phyloP scores from a whole-genome alignment of 257 asterid genomes.

The Euphrasia confusa region DNA sequence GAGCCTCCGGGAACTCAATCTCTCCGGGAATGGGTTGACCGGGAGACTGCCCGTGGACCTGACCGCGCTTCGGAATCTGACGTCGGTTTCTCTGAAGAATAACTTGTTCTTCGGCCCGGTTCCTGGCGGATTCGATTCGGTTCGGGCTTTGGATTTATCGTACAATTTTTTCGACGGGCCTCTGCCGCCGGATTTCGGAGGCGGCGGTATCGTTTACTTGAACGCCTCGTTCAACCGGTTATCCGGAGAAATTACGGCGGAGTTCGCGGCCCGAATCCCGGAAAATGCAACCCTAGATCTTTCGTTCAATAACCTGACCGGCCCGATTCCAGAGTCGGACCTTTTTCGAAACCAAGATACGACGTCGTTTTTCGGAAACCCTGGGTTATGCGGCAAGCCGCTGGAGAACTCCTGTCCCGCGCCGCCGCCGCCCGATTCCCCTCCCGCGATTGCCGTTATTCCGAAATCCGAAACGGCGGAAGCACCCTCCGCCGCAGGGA shows the following conservation, averaged over 20 bases:
- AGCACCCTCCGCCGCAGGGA: conserved; percentile 13
- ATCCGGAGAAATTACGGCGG: conserved; percentile 63
- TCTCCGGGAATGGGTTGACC: conserved; percentile 64
- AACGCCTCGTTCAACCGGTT: conserved; percentile 67
- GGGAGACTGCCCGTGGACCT: conserved; percentile 56
- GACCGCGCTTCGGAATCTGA: conserved; percentile 38
- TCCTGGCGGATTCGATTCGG: conserved; percentile 52
- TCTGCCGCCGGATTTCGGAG: conserved; percentile 59
- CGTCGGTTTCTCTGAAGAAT: conserved; percentile 49
- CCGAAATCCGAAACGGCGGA: conserved; percentile 35
- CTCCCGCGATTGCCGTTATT: conserved; percentile 78
- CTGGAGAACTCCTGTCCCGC: conserved; percentile 43
- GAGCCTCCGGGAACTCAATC: conserved; percentile 52
- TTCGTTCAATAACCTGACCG: conserved; percentile 51
- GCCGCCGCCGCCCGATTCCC: conserved; percentile 49
- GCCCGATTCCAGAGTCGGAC: conserved; percentile 51
- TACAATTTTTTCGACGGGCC: conserved; percentile 72
- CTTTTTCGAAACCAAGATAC: conserved; percentile 43
- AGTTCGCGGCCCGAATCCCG: conserved; percentile 44
- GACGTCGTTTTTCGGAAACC: conserved; percentile 57
- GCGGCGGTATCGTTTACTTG: conserved; percentile 40
- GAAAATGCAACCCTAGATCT: conserved; percentile 64
- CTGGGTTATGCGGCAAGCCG: conserved; percentile 67
- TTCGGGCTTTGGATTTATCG: conserved; percentile 67
- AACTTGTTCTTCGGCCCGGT: conserved; percentile 61